Evolutionary conservation across 768 basidiomycete genomes (phyloP).

Genomic region (Auricularia sp.): DNA sequence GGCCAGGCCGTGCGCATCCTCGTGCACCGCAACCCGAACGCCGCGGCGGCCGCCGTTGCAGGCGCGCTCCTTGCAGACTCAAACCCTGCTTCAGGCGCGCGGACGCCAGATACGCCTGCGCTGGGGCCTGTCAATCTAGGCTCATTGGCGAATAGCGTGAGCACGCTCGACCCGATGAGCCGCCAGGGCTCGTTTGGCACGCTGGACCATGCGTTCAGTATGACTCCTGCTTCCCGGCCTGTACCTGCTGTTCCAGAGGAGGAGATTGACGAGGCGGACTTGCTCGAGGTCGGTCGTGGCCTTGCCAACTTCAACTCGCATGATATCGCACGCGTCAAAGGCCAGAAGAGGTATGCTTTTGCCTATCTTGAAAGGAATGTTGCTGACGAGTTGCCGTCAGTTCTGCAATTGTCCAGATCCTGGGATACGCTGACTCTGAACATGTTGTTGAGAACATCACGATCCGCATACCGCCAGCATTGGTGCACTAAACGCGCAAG

Average conservation of each 20-base stretch:
- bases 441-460: conserved; percentile 95
- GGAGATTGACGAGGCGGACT: conserved; percentile 35
- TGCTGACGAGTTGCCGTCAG: conserved; percentile 31
- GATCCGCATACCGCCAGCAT: conserved; percentile 47
- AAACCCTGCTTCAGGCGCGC: not conserved
- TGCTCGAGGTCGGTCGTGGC: conserved; percentile 87
- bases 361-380: not conserved
- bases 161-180: not conserved
- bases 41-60: conserved; percentile 6
- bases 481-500: not conserved
- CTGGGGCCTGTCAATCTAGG: not conserved
- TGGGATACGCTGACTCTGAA: conserved; percentile 94
- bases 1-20: conserved; percentile 89
- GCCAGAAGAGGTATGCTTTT: conserved; percentile 68
- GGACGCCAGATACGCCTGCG: not conserved
- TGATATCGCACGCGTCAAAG: conserved; percentile 81
- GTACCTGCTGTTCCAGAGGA: conserved; percentile 23
- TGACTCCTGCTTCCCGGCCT: conserved; percentile 5
- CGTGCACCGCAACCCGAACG: conserved; percentile 34
- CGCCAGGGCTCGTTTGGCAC: not conserved
- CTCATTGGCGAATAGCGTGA: not conserved
- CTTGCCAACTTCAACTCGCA: conserved; percentile 92
- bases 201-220: not conserved
- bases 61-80: conserved; percentile 3
- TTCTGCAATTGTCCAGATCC: conserved; percentile 61